Base-by-base conservation (phyloP, 2,329 filamentous ascomycete species). In the Cladophialophora exuberans region DNA sequence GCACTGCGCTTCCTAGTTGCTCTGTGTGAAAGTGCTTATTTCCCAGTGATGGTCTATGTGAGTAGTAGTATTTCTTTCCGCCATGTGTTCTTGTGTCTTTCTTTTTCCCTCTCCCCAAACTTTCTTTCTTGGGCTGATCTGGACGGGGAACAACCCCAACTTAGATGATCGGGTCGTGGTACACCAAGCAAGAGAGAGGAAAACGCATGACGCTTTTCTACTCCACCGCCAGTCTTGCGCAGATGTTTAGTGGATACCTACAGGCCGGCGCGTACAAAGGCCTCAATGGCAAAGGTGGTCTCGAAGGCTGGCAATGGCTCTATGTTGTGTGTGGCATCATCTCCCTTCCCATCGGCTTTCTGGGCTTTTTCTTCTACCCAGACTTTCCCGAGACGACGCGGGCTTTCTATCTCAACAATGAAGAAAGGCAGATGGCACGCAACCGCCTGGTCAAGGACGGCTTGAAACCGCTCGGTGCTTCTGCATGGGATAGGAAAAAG, bases 151-250 rank as follows among this genome's bases (percentile, higher is more conserved):
- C 28, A 31, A 13, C 6, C 50, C 43, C 10, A 31, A 76, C 79
- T 48, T 78, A 76, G 50, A 75, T 80, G 18, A 75, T 80, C 18
- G 78, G 78, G 1, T 75, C 71, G 0, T 80, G 78, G 79, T 81
- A 81, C 57, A 70, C 76, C 6, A 71, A 71, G 46, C 71, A 76
- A 30, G 79, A 81, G 56, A 69, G 81, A 0, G 77, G 76, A 0
- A 81, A 81, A 54, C 67, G 79, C 13, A 74, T 76, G 2, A 78
- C 75, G 47, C 79, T 81, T 11, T 81, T 81, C 62, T 77, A 80
- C 46, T 75, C 75, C 0, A 74, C 72, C 39, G 72, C 71, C 13
- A 74, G 73, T 1, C 71, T 79, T 38, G 72, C 65, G 0, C 68
- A 60, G 30, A 73, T 74, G 72, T 70, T 74, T 52, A 72, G 70